Conservation (phyloP, 2,329 filamentous ascomycete genomes). For the Dryadomyces quercus-mongolicae region DNA sequence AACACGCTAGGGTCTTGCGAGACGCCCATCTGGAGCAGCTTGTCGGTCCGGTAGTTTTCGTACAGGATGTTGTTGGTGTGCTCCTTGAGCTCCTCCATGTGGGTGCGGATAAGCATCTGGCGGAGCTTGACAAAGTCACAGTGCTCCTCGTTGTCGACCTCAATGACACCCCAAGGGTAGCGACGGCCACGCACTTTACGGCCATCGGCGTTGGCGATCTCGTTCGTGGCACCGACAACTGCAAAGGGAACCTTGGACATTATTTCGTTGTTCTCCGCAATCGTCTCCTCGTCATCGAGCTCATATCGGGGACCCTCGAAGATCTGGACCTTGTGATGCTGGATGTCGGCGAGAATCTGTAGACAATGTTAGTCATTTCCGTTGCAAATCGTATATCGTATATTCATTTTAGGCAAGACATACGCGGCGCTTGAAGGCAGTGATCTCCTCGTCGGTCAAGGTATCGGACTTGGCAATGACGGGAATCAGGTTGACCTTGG, state of each 20-base stretch:
- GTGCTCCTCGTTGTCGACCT: conserved; percentile 99
- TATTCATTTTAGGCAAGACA: too few species aligned
- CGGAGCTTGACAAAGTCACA: conserved; percentile 99
- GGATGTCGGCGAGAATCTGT: conserved; percentile 92
- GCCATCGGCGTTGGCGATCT: conserved; percentile 83
- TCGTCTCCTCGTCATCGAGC: conserved; percentile 97
- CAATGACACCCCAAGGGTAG: conserved; percentile 97
- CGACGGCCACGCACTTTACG: conserved; percentile 91
- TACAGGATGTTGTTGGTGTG: conserved; percentile 94
- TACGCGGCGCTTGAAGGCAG: conserved; percentile 91
- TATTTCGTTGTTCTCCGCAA: conserved; percentile 99
- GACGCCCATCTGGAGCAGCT: conserved; percentile 96
- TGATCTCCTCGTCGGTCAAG: conserved; percentile 91
- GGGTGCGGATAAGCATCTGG: conserved; percentile 98
- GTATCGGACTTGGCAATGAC: conserved; percentile 99
- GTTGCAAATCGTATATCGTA: neutral
- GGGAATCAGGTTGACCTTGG: conserved; percentile 99
- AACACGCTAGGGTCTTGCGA: conserved; percentile 98
- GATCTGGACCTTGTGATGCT: conserved; percentile 95
- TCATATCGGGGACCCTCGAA: conserved; percentile 98
- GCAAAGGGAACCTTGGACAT: conserved; percentile 99
- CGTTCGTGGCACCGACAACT: conserved; percentile 90
- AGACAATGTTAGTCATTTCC: too few species aligned
- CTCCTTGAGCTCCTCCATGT: conserved; percentile 99
- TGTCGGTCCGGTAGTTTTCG: conserved; percentile 99